These are phyloP conservation scores for Xerophyta viscosa DNA, from an alignment of 106 monocot genomes.

Conservation along the genomic window DNA sequence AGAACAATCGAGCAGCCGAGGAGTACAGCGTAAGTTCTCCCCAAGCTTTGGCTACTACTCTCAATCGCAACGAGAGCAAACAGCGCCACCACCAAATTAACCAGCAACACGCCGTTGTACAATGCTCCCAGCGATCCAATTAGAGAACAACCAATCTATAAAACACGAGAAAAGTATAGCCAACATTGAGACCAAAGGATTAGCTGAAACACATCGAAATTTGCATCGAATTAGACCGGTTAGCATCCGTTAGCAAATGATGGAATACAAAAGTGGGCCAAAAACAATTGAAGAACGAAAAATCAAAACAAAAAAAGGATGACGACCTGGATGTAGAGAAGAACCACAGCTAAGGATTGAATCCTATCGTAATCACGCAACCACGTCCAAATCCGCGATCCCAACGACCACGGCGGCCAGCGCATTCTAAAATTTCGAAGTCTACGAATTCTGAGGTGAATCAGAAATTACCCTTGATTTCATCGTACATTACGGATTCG, in stretches of 20 bases:
- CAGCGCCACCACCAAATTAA: constrained; percentile 67
- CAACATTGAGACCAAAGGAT: not conserved
- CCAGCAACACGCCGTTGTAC: constrained; percentile 73
- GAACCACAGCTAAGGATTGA: constrained; percentile 54
- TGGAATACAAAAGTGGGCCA: too few species aligned
- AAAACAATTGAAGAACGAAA: too few species aligned
- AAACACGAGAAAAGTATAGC: not conserved
- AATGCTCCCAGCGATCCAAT: constrained; percentile 75
- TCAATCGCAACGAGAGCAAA: constrained; percentile 90
- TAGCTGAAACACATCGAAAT: too few species aligned
- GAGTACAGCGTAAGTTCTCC: constrained; percentile 76
- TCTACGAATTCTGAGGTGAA: not conserved
- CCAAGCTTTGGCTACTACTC: constrained; percentile 77
- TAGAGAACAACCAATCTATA: constrained; percentile 75
- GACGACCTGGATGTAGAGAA: constrained; percentile 74
- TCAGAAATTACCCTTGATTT: too few species aligned
- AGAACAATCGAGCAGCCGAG: constrained; percentile 60
- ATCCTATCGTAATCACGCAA: constrained; percentile 70
- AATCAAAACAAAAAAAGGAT: too few species aligned
- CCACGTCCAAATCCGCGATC: constrained; percentile 57
- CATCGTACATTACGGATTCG: too few species aligned
- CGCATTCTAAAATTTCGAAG: constrained; percentile 16
- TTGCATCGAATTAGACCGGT: too few species aligned
- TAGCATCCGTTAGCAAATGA: too few species aligned
- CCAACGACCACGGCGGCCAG: constrained; percentile 21